These are phyloP conservation scores for Cystofilobasidium capitatum DNA, from an alignment of 768 basidiomycete genomes.

Conservation along the genomic window DNA sequence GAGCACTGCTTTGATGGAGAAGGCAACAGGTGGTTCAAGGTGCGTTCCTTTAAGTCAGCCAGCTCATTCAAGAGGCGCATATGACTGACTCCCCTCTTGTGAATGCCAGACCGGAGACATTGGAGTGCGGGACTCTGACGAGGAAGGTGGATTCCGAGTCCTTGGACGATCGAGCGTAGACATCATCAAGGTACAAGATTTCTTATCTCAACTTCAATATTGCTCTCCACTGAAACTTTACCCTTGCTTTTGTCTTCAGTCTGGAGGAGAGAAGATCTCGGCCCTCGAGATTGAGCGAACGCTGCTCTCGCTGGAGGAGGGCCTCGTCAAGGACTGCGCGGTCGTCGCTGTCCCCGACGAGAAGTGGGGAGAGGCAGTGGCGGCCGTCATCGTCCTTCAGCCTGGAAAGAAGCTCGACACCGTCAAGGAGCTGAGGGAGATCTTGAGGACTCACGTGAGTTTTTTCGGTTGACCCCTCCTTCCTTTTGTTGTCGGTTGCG, in stretches of 20 bases:
- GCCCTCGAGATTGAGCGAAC: conserved; percentile 35
- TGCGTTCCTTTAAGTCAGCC: not conserved
- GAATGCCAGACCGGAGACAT: conserved; percentile 35
- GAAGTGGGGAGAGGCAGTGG: conserved; percentile 36
- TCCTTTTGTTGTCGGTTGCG: not conserved
- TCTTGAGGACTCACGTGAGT: conserved; percentile 15
- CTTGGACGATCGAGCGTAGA: conserved; percentile 30
- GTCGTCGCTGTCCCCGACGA: conserved; percentile 35
- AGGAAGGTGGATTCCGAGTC: conserved; percentile 29
- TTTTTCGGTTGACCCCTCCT: not conserved
- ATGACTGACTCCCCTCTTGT: not conserved
- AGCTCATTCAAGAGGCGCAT: not conserved
- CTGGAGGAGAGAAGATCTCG: conserved; percentile 36
- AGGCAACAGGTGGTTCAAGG: conserved; percentile 33
- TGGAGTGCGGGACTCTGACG: conserved; percentile 30
- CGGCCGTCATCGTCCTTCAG: conserved; percentile 18
- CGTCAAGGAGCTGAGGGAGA: conserved; percentile 28
- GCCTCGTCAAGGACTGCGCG: conserved; percentile 32
- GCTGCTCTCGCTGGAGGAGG: conserved; percentile 31
- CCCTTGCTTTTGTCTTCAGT: conserved; percentile 22
- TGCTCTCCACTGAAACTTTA: not conserved
- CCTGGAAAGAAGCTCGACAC: not conserved
- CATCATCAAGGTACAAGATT: conserved; percentile 20
- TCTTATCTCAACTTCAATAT: too few species aligned
- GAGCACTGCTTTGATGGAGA: conserved; percentile 31